Evolutionary conservation across 306 rosid genomes (phyloP).

Genomic region (Cucurbita pepo): DNA sequence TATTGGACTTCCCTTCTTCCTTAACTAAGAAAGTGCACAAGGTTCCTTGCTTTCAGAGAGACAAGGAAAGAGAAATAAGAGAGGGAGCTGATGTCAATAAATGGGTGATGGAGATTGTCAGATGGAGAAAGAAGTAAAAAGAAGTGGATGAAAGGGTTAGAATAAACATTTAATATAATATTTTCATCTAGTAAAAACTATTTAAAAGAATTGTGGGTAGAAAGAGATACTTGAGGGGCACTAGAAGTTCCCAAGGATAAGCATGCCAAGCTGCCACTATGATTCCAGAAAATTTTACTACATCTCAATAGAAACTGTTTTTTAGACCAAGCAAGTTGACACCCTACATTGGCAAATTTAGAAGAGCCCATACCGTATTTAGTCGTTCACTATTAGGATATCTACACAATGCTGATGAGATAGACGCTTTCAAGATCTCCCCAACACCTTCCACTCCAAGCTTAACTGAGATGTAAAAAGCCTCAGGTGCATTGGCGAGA

Average conservation of each 20-base stretch:
- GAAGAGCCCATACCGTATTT: slow-evolving; percentile 40
- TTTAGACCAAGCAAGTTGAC: neutral
- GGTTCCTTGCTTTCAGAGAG: neutral
- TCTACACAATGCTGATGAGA: slow-evolving; percentile 54
- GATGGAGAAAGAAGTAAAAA: neutral
- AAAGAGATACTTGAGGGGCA: neutral
- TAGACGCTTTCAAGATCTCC: slow-evolving; percentile 75
- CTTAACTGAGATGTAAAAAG: slow-evolving; percentile 79
- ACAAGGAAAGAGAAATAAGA: neutral
- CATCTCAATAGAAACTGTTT: neutral
- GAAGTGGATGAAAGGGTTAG: neutral
- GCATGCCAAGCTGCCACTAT: neutral
- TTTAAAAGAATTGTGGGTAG: neutral
- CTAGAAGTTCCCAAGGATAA: neutral
- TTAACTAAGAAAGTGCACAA: neutral
- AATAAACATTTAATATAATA: neutral
- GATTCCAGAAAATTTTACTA: neutral
- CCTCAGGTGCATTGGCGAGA: slow-evolving; percentile 82
- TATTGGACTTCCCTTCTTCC: neutral
- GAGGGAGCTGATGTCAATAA: neutral
- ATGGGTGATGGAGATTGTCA: neutral
- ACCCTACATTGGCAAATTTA: neutral
- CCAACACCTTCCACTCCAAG: slow-evolving; percentile 95
- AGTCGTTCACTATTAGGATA: slow-evolving; percentile 78
- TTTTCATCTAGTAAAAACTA: neutral